Evolutionary conservation across 23 red algal genomes (phyloP), one percentile per base, ranked within the genome.

Genomic region (Pyropia haitanensis): DNA sequence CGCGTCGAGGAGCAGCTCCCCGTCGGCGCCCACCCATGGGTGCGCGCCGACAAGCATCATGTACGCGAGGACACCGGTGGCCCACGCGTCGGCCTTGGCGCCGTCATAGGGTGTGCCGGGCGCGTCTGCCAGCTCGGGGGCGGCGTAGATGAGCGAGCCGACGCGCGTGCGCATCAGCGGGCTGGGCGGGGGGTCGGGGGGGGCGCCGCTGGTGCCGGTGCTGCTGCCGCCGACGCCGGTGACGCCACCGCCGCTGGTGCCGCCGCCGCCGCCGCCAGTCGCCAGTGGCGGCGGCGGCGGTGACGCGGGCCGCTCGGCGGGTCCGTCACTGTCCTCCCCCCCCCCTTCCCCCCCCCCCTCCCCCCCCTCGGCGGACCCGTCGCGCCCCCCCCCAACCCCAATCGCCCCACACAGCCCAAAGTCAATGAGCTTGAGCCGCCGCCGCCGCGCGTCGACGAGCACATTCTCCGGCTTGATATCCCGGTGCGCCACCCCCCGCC

Each of bases 381-480:
- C 39, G 4, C 39, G 4, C 39, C 39, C 39, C 7, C 39, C 39
- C 7, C 39, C 39, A 7, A 46, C 39, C 0, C 39, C 39, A 46
- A 46, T 46, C 10, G 39, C 39, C 4, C 39, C 39, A 46, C 39
- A 46, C 39, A 87, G 54, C 13, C 90, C 90, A 65, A 95, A 95
- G 55, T 95, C 90, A 21, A 81, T 95, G 66, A 95, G 75, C 51
- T 87, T 95, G 29, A 95, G 70, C 27, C 51, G 31, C 7, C 72
- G 25, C 17, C 49, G 62, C 3, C 68, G 59, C 14, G 76, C 77
- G 68, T 91, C 87, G 16, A 81, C 63, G 13, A 91, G 52, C 12
- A 91, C 72, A 71, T 95, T 95, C n/a, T 84, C 90, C 2, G 82
- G 81, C 50, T 95, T 95, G 29, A 95, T 69, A 81, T 95, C 90